These are phyloP conservation scores for Cavenderia fasciculata DNA, from an alignment of 78 protist species.

Conservation along the genomic window DNA sequence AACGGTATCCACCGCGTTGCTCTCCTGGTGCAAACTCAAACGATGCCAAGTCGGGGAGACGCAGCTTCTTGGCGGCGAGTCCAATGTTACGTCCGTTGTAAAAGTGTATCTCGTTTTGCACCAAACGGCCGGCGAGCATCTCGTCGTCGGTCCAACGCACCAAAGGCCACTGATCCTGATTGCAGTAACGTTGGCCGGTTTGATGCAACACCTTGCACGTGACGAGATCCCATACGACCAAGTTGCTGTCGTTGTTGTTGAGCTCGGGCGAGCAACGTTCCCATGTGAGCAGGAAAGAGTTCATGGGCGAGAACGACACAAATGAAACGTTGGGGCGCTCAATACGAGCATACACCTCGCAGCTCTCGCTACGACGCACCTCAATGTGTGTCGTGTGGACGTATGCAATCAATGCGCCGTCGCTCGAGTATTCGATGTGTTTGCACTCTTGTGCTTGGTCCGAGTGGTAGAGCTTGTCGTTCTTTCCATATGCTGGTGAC, in stretches of 20 bases:
- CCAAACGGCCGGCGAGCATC: slow-evolving; percentile 45
- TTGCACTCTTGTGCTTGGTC: slow-evolving; percentile 23
- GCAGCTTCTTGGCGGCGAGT: slow-evolving; percentile 36
- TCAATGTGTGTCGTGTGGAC: slow-evolving; percentile 23
- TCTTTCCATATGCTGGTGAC: slow-evolving; percentile 36
- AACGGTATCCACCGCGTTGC: slow-evolving; percentile 10
- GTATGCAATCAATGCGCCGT: slow-evolving; percentile 64
- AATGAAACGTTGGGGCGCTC: slow-evolving; percentile 31
- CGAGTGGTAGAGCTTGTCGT: neutral
- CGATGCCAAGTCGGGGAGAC: slow-evolving; percentile 1
- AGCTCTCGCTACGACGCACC: slow-evolving; percentile 3
- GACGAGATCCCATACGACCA: slow-evolving; percentile 55
- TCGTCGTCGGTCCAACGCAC: slow-evolving; percentile 75
- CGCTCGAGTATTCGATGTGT: slow-evolving; percentile 46
- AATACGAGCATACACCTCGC: neutral
- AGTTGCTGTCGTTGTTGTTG: slow-evolving; percentile 43
- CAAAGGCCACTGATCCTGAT: slow-evolving; percentile 58
- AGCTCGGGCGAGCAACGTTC: slow-evolving; percentile 30
- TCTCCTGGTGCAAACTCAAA: slow-evolving; percentile 53
- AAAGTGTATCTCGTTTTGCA: slow-evolving; percentile 38
- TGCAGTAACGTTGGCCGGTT: slow-evolving; percentile 22
- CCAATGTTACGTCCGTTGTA: slow-evolving; percentile 72
- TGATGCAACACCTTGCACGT: neutral
- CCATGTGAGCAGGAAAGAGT: slow-evolving; percentile 73
- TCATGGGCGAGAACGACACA: slow-evolving; percentile 65